A percentile compares a stretch with the other conserved stretches of the same genome.
phyloP scores from a whole-genome alignment of 768 basidiomycete genomes.

The Lentinula raphanica region DNA sequence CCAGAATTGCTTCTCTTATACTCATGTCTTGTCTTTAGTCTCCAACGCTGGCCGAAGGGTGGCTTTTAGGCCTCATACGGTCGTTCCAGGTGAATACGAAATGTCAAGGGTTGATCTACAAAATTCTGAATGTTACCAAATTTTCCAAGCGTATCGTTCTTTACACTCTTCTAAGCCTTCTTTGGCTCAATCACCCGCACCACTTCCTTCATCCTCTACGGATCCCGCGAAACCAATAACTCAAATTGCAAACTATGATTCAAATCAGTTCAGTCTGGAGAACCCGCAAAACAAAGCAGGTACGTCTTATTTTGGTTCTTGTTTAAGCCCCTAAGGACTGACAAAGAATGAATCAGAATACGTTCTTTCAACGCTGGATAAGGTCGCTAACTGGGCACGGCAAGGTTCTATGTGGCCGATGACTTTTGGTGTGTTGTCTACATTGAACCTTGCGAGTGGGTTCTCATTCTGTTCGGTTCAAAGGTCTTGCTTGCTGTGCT shows the following conservation, averaged over 20 bases:
- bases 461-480: background rate
- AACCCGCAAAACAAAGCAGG: constrained; percentile 88
- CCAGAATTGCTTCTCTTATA: constrained; percentile 3
- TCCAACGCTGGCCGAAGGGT: constrained; percentile 37
- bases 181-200: constrained; percentile 31
- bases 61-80: constrained; percentile 39
- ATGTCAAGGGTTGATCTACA: constrained; percentile 13
- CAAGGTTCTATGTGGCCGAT: constrained; percentile 99
- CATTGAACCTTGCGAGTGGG: constrained; percentile 13
- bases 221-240: constrained; percentile 55
- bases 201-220: constrained; percentile 35
- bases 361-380: constrained; percentile 93
- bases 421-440: constrained; percentile 66
- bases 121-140: background rate
- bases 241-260: constrained; percentile 66
- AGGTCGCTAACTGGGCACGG: constrained; percentile 94
- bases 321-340: background rate
- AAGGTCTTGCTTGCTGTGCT: constrained; percentile 96
- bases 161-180: constrained; percentile 49
- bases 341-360: constrained; percentile 59
- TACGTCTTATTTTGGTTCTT: constrained; percentile 26
- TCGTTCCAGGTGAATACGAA: constrained; percentile 31
- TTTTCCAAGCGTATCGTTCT: constrained; percentile 40
- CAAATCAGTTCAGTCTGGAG: constrained; percentile 82
- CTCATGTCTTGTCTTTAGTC: constrained; percentile 19